Base-by-base conservation (phyloP, 2,329 filamentous ascomycete genomes). In the Fusarium sp. region DNA sequence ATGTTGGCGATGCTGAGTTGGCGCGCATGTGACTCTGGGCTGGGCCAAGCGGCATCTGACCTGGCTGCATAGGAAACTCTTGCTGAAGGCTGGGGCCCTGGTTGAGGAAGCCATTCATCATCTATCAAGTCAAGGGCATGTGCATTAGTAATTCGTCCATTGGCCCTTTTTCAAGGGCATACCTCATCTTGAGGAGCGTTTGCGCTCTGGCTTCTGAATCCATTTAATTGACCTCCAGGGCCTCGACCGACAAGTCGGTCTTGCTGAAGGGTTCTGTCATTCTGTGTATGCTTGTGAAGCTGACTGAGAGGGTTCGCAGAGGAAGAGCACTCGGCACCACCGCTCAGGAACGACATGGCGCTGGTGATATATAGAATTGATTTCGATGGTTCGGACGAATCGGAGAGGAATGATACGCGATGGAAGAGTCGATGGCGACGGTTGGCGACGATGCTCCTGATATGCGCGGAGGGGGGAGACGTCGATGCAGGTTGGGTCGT, bases 281-380 rank as follows among this genome's bases (percentile, higher is more conserved):
- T 93, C 78, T 96, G 92, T 62, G 96, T 93, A 81, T 97, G 94
- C 82, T 99, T 99, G 70, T 94, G 93, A 80, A 99, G 97, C 84
- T 98, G 96, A 78, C 93, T 95, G 76, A 99, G 89, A 62, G 96
- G 96, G 81, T 99, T 99, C 77, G 91, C 93, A 71, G 92, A 93
- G 67, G 96, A 96, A 61, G 95, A 98, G 86, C 96, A 99, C 83
- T 98, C 96, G 74, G 95, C 92, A 74, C 95, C 94, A 80, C 93
- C 93, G 81, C 93, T 92, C 76, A 98, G 87, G 81, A 99, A 98
- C 60, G 95, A 97, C 95, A 99, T 98, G 72, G 67, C 84, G 74
- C 58, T 64, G 65, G 53, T 18, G 57, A 55, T 60, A 54, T 67
- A 29, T 49, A 50, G 49, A 11, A 44, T 57, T 54, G 40, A 23